Conservation (phyloP, 352 stramenopile genomes). For the Pythium brassicae region DNA sequence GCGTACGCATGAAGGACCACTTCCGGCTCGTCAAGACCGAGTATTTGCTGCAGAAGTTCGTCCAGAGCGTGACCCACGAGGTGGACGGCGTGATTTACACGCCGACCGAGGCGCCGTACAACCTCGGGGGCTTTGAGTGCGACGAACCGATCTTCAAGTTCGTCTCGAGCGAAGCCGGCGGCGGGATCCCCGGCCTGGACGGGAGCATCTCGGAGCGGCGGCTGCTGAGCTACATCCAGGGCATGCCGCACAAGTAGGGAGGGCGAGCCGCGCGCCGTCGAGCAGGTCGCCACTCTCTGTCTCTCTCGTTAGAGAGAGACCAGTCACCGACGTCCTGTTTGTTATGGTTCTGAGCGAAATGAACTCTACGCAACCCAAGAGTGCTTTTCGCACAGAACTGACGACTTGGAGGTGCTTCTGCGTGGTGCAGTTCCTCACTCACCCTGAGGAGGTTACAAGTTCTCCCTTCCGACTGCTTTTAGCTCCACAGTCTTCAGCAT, state of each 20-base stretch:
- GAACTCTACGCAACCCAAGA: no score
- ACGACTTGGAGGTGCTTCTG: no score
- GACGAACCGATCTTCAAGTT: slow-evolving; percentile 89
- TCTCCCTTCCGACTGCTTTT: no score
- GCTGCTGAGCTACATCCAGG: slow-evolving; percentile 76
- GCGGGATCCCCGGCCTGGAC: slow-evolving; percentile 72
- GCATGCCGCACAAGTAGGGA: slow-evolving; percentile 62
- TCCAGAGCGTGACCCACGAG: slow-evolving; percentile 82
- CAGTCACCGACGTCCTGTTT: no score
- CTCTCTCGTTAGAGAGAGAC: no score
- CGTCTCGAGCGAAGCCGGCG: slow-evolving; percentile 73
- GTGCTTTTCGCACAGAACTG: no score
- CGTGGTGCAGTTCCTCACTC: no score
- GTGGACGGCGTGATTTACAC: slow-evolving; percentile 87
- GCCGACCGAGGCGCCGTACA: slow-evolving; percentile 77
- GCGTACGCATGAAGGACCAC: slow-evolving; percentile 88
- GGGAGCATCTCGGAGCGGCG: slow-evolving; percentile 76
- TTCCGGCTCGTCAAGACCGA: slow-evolving; percentile 85
- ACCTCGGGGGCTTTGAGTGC: slow-evolving; percentile 78
- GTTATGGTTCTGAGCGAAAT: no score
- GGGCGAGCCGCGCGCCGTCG: no score
- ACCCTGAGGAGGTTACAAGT: no score
- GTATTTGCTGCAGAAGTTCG: slow-evolving; percentile 83
- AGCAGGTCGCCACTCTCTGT: no score
- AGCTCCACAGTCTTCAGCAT: no score